These are phyloP conservation scores for Xylaria sp. DNA, from an alignment of 2,329 filamentous ascomycete genomes.

Conservation along the genomic window DNA sequence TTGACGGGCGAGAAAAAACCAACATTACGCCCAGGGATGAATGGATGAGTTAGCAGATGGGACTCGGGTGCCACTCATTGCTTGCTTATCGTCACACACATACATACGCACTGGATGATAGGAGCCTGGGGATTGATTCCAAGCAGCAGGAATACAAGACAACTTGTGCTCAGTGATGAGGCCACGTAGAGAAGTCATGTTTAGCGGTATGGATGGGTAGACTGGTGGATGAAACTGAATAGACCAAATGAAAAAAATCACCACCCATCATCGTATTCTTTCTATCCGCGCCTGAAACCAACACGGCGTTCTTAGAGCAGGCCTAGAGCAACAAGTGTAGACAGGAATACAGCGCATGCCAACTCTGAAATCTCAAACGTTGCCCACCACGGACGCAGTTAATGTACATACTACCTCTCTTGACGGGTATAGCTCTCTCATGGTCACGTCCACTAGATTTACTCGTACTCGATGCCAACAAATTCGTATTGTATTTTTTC, in stretches of 20 bases:
- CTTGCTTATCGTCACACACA: neutral
- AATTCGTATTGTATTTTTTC: neutral
- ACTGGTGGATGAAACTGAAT: constrained; percentile 8
- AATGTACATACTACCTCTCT: no score
- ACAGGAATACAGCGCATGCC: neutral
- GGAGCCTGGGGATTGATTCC: neutral
- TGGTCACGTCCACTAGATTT: neutral
- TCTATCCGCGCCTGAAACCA: neutral
- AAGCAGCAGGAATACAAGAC: neutral
- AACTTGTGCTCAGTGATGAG: neutral
- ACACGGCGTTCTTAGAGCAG: neutral
- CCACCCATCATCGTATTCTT: neutral
- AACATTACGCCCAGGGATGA: neutral
- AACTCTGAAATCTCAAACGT: neutral
- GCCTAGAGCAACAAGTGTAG: neutral
- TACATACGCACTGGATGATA: neutral
- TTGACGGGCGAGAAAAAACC: neutral
- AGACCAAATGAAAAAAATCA: constrained; percentile 11
- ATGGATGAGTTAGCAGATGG: neutral
- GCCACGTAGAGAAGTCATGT: neutral
- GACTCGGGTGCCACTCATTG: neutral
- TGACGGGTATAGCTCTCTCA: no score
- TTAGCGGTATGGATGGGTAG: neutral
- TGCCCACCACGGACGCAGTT: no score
- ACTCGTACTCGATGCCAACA: neutral